phyloP scores from a whole-genome alignment of 441 rosid genomes.

The Adansonia madagascariensis region DNA sequence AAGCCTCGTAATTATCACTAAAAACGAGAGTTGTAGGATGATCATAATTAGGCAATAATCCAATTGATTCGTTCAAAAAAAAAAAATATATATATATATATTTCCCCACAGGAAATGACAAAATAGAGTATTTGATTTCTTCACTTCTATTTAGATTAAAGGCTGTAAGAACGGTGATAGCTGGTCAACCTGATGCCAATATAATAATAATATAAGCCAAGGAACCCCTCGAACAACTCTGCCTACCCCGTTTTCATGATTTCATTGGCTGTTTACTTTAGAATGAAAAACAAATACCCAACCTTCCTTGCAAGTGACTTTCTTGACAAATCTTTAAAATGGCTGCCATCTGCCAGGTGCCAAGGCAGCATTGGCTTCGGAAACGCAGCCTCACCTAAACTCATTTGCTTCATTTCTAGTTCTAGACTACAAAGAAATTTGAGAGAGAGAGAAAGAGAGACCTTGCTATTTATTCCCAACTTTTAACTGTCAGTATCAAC shows the following conservation, averaged over 20 bases:
- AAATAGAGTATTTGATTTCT: too few species aligned
- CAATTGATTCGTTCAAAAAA: background rate
- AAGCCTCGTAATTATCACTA: too few species aligned
- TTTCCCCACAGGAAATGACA: background rate
- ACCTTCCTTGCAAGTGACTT: background rate
- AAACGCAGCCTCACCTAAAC: background rate
- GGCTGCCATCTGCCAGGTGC: background rate
- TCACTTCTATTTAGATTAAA: background rate
- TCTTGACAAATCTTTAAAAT: background rate
- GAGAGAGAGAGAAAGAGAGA: background rate
- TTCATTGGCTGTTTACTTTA: background rate
- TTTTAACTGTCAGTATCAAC: too few species aligned
- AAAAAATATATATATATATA: background rate
- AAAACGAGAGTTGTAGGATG: background rate
- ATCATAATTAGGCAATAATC: background rate
- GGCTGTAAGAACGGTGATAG: background rate
- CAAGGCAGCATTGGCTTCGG: background rate
- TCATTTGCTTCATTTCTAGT: background rate
- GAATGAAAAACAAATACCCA: background rate
- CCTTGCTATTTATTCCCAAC: background rate
- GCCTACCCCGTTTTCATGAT: background rate
- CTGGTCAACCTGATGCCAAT: too few species aligned
- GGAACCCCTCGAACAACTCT: background rate
- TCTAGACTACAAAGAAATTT: background rate
- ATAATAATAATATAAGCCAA: background rate